Base-by-base conservation (phyloP, 1,139 yeast genomes). In the Kluyveromyces sp. region DNA sequence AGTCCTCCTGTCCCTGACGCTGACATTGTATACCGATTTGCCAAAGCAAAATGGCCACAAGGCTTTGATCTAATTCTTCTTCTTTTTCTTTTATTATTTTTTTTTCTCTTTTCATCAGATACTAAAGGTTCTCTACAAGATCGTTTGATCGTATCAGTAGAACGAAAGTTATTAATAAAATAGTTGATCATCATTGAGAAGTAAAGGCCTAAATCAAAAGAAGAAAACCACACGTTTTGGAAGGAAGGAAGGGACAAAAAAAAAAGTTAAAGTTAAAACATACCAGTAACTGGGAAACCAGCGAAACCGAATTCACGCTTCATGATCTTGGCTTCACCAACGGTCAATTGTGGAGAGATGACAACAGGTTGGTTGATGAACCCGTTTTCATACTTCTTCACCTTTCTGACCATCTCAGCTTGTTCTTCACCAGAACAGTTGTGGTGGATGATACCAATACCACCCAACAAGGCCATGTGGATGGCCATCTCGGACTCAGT, bases 281-380 rank as follows among this genome's bases (percentile, higher is more conserved):
- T 87, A 92, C 97, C 97, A 71, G 98, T 94, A 66, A 92, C 96
- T 59, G 98, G 98, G 83, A 89, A 92, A 47, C 97, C 94, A 58
- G 97, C 89, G 70, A 92, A 94, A 48, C 99, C 99, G 53, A 83
- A 79, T 53, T 72, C 61, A 55, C 72, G 72, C 71, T 84, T 83
- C 77, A 88, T 77, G 42, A 67, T 67, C 71, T 79, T 84, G 57
- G 88, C 86, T 63, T 89, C 88, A 52, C 83, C 88, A 58, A 92
- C 95, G 50, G 96, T 83, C 55, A 73, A 70, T 30, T 71, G 63
- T 50, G 96, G 95, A 41, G 83, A 61, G 55, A 92, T 79, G 49
- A 87, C 97, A 53, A 92, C 79, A 39, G 99, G 98, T 61, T 88
- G 95, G 62, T 83, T 85, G 65, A 92, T 94, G 75, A 92, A 92